phyloP scores from a whole-genome alignment of 169 alveolate genomes.

The Plasmodium blacklocki region DNA sequence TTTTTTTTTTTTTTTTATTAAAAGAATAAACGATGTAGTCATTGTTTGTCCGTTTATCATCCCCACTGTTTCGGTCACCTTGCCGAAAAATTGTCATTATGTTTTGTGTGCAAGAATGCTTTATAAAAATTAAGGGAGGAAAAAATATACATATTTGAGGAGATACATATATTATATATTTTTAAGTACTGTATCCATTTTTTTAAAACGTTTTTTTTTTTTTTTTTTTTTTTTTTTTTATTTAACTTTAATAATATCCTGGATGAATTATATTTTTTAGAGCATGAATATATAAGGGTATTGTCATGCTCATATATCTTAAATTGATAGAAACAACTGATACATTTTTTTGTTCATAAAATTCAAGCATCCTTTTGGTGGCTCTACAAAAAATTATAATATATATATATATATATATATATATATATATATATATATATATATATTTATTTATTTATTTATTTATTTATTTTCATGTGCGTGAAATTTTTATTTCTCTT shows the following conservation, averaged over 20 bases:
- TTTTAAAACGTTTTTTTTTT: too few species aligned
- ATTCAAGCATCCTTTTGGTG: constrained; percentile 41
- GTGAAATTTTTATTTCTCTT: neutral
- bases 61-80: constrained; percentile 40
- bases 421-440: too few species aligned
- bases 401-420: neutral
- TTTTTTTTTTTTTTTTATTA: constrained; percentile 17
- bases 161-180: too few species aligned
- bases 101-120: constrained; percentile 57
- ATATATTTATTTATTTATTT: too few species aligned
- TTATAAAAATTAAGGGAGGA: constrained; percentile 10
- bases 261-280: constrained; percentile 20
- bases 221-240: constrained; percentile 1
- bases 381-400: constrained; percentile 10
- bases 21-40: constrained; percentile 38
- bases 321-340: constrained; percentile 59
- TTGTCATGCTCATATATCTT: constrained; percentile 52
- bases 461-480: too few species aligned
- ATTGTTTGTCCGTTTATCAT: constrained; percentile 54
- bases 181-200: neutral
- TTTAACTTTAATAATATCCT: constrained; percentile 1
- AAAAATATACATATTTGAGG: neutral
- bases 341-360: constrained; percentile 61
- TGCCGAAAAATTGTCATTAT: constrained; percentile 53
- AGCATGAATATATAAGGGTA: constrained; percentile 70